Base-by-base conservation (phyloP, 306 rosid species). In the Quercus variabilis region DNA sequence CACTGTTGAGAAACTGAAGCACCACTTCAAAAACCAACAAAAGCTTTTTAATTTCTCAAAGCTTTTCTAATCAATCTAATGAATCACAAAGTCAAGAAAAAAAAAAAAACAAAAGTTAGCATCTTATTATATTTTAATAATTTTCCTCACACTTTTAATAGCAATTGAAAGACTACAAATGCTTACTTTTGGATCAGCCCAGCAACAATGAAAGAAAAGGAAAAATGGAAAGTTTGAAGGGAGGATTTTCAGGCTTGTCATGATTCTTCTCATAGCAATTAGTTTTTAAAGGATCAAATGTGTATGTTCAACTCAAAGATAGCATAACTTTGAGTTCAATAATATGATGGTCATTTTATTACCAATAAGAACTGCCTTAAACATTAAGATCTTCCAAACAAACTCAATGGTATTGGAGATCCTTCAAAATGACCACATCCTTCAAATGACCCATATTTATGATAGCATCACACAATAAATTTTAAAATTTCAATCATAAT, bases 1-100 rank as follows among this genome's bases (percentile, higher is more conserved):
- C 72, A 67, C n/a, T 67, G 51, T 31, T 31, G 8, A 62, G 49
- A 67, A 74, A 38, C 64, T 23, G 68, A 70, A 81, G 73, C 69
- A 43, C 43, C 71, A 20, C 41, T 15, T 59, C 65, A 59, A 59
- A 59, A 55, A 71, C 67, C 25, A 63, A 33, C 15, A 55, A 55
- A 55, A 65, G 30, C 74, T 19, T 41, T 13, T 73, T 38, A 10
- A 55, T 52, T 73, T 63, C 25, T 26, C 51, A 78, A 55, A 10
- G 28, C 26, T 13, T 46, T n/a, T 28, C 18, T 33, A 14, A 56
- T 54, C 43, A 28, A 6, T 60, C 15, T 28, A 63, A 62, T 2
- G 9, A 63, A 23, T 23, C 31, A 59, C 15, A 10, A 8, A 49
- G 54, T 49, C 65, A 59, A 59, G 31, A 15, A 23, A 23, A 41